Conservation (phyloP, 208 protist species). For the Leishmania amazonensis region DNA sequence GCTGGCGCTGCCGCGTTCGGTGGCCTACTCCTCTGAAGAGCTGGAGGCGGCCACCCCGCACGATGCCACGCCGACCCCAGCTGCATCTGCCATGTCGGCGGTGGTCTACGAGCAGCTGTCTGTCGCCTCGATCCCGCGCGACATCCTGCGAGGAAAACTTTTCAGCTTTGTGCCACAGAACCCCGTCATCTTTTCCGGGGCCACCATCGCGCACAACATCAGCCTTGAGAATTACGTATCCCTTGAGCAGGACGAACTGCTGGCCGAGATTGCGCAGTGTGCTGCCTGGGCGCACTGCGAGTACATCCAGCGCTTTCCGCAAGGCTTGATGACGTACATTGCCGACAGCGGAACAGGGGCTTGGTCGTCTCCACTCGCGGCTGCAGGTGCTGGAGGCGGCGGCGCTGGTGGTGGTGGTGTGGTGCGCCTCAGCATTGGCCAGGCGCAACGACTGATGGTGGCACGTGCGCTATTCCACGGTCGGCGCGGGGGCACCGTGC, state of each 20-base stretch:
- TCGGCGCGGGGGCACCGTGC: conserved; percentile 39
- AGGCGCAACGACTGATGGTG: conserved; percentile 79
- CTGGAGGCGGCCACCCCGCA: background rate
- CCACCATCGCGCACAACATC: conserved; percentile 84
- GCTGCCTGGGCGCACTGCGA: conserved; percentile 56
- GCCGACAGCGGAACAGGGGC: conserved; percentile 30
- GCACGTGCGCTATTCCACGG: conserved; percentile 73
- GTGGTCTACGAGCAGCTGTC: conserved; percentile 25
- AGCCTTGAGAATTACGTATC: conserved; percentile 63
- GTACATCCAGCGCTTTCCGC: conserved; percentile 63
- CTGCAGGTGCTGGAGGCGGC: conserved; percentile 14
- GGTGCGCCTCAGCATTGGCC: conserved; percentile 70
- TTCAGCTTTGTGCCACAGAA: conserved; percentile 81
- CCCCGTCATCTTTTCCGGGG: conserved; percentile 61
- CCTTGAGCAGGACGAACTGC: conserved; percentile 39
- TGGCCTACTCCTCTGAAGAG: background rate
- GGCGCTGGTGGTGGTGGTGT: conserved; percentile 24
- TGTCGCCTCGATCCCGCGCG: conserved; percentile 37
- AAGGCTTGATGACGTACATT: conserved; percentile 66
- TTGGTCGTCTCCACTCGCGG: conserved; percentile 22
- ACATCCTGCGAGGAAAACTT: conserved; percentile 46
- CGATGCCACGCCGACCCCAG: conserved; percentile 4
- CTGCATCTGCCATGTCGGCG: background rate
- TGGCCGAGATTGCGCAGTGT: conserved; percentile 42
- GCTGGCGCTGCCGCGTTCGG: conserved; percentile 12